phyloP scores from a whole-genome alignment of 2,329 filamentous ascomycete genomes.

The Paecilomyces niveus region DNA sequence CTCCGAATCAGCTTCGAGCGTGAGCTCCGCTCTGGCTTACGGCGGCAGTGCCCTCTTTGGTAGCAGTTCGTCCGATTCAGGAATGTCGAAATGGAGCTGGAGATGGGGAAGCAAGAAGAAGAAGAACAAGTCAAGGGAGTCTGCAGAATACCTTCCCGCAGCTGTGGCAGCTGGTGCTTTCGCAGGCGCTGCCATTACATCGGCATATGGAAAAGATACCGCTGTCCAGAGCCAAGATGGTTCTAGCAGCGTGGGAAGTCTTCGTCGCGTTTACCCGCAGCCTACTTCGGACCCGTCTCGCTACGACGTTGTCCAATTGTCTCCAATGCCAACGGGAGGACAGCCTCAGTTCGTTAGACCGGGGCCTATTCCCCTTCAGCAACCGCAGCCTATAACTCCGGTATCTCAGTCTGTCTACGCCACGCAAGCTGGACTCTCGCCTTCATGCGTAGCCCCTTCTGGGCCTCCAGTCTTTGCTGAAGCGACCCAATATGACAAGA shows the following conservation, averaged over 20 bases:
- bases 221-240: constrained; percentile 15
- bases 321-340: constrained; percentile 13
- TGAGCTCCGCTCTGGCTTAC: constrained; percentile 55
- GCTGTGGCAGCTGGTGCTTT: constrained; percentile 33
- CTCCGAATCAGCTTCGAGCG: constrained; percentile 45
- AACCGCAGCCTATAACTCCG: constrained; percentile 72
- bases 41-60: constrained; percentile 41
- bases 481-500: not conserved
- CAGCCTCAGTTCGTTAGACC: constrained; percentile 39
- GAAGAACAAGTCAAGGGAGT: constrained; percentile 27
- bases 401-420: constrained; percentile 63
- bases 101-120: constrained; percentile 48
- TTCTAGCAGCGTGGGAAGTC: constrained; percentile 37
- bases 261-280: constrained; percentile 57
- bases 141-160: constrained; percentile 6
- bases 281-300: constrained; percentile 58
- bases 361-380: constrained; percentile 65
- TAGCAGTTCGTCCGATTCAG: constrained; percentile 47
- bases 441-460: constrained; percentile 34
- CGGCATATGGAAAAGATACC: constrained; percentile 24
- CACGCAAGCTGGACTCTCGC: constrained; percentile 32
- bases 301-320: constrained; percentile 48
- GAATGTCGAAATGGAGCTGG: constrained; percentile 54
- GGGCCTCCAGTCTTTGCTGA: constrained; percentile 35
- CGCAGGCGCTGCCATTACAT: constrained; percentile 34